Conservation (phyloP, 2,329 filamentous ascomycete genomes). For the Ascochyta koolunga region DNA sequence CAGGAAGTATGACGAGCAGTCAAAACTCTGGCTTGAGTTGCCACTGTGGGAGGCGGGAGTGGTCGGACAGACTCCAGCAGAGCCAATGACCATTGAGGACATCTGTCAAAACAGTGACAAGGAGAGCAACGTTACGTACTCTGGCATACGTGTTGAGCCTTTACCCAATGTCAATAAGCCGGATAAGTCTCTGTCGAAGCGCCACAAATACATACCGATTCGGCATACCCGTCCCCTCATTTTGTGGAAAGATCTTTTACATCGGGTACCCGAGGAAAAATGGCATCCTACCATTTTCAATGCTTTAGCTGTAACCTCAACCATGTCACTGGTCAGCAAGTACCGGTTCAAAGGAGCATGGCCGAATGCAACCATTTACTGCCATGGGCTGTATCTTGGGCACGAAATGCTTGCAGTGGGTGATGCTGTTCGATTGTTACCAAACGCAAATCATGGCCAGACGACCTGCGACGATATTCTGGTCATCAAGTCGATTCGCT, state of each 20-base stretch:
- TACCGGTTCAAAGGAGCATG: slow-evolving; percentile 60
- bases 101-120: slow-evolving; percentile 51
- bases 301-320: slow-evolving; percentile 60
- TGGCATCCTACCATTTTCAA: slow-evolving; percentile 62
- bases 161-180: slow-evolving; percentile 57
- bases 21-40: slow-evolving; percentile 40
- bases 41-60: slow-evolving; percentile 64
- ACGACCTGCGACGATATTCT: slow-evolving; percentile 57
- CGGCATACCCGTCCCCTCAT: slow-evolving; percentile 62
- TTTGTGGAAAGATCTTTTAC: slow-evolving; percentile 59
- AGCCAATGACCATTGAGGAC: slow-evolving; percentile 53
- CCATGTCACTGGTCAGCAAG: slow-evolving; percentile 60
- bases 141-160: slow-evolving; percentile 64
- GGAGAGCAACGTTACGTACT: slow-evolving; percentile 53
- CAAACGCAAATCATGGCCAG: slow-evolving; percentile 19
- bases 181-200: slow-evolving; percentile 59
- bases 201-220: slow-evolving; percentile 62
- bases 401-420: slow-evolving; percentile 61
- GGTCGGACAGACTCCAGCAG: slow-evolving; percentile 58
- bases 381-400: slow-evolving; percentile 62
- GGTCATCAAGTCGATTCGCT: slow-evolving; percentile 59
- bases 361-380: slow-evolving; percentile 61
- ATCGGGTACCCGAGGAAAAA: slow-evolving; percentile 40
- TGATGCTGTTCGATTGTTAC: slow-evolving; percentile 60
- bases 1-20: slow-evolving; percentile 27